These are phyloP conservation scores for Auxenochlorella pyrenoidosa DNA, from an alignment of 139 green algal genomes.

Conservation along the genomic window DNA sequence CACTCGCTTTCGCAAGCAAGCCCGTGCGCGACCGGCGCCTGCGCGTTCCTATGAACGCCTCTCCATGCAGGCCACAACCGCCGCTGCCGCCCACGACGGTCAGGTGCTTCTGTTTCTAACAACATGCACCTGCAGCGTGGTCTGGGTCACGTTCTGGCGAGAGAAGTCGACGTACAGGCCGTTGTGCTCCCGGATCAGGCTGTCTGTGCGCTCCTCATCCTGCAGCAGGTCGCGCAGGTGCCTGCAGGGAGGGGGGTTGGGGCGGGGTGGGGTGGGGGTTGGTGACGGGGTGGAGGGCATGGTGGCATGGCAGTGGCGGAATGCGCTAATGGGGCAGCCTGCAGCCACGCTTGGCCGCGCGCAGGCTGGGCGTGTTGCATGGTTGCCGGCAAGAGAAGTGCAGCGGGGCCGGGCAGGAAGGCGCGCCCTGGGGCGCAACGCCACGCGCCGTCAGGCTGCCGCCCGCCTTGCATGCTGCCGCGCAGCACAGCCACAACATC, in stretches of 20 bases:
- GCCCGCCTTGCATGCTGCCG: not conserved
- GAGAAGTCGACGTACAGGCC: slow-evolving; percentile 91
- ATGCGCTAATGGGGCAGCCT: not conserved
- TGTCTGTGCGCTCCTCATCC: slow-evolving; percentile 81
- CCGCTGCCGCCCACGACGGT: too few species aligned
- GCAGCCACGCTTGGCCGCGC: not conserved
- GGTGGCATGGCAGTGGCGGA: too few species aligned
- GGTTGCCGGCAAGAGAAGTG: not conserved
- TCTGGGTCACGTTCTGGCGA: slow-evolving; percentile 86
- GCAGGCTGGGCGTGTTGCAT: not conserved
- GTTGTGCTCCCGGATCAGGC: slow-evolving; percentile 89
- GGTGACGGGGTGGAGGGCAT: too few species aligned
- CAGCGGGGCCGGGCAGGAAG: too few species aligned
- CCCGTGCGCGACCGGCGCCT: too few species aligned
- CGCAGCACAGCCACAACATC: not conserved
- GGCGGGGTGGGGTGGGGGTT: not conserved
- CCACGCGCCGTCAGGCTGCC: not conserved
- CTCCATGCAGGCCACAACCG: too few species aligned
- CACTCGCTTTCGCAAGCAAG: too few species aligned
- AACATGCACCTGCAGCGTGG: slow-evolving; percentile 31
- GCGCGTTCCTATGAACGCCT: too few species aligned
- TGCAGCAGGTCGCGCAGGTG: slow-evolving; percentile 90
- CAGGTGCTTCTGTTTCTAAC: too few species aligned
- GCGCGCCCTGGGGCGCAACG: too few species aligned
- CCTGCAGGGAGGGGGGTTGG: slow-evolving; percentile 53